These are phyloP conservation scores for Trichoderma sp. DNA, from an alignment of 2,329 filamentous ascomycete species.

Conservation along the genomic window DNA sequence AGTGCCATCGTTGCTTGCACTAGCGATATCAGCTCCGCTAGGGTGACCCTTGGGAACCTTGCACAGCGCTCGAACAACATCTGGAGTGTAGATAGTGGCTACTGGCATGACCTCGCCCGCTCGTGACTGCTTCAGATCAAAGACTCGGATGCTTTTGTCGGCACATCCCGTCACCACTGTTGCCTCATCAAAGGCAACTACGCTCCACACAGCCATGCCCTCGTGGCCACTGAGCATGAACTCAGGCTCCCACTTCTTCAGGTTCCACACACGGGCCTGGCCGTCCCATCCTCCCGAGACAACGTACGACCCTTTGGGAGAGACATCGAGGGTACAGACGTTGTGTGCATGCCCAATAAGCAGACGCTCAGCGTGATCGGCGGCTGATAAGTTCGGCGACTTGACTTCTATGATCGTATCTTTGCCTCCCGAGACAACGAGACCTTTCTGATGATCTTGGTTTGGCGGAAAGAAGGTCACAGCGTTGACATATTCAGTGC, in stretches of 20 bases:
- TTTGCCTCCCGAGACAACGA: constrained; percentile 83
- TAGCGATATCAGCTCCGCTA: constrained; percentile 87
- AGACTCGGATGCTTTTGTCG: constrained; percentile 85
- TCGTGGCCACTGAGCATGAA: constrained; percentile 71
- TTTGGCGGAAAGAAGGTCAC: constrained; percentile 73
- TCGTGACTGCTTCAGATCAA: constrained; percentile 63
- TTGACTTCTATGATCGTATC: constrained; percentile 92
- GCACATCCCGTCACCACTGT: constrained; percentile 89
- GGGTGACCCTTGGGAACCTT: constrained; percentile 71
- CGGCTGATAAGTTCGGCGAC: constrained; percentile 61
- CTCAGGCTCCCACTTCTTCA: constrained; percentile 80
- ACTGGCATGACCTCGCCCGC: constrained; percentile 49
- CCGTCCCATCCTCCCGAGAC: constrained; percentile 94
- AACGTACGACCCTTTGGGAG: constrained; percentile 66
- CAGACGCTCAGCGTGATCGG: constrained; percentile 79
- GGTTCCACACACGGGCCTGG: constrained; percentile 79
- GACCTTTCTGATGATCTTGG: constrained; percentile 66
- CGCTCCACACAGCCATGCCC: constrained; percentile 80
- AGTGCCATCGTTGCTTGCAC: constrained; percentile 87
- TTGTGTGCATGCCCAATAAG: constrained; percentile 85
- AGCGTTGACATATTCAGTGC: constrained; percentile 83
- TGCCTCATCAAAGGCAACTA: constrained; percentile 74
- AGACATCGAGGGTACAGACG: constrained; percentile 80
- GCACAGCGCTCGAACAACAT: constrained; percentile 86
- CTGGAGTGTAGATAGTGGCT: constrained; percentile 62